Evolutionary conservation across 345 rosid species (phyloP), one percentile per base, ranked within the genome.

Genomic region (Pugionium dolabratum): DNA sequence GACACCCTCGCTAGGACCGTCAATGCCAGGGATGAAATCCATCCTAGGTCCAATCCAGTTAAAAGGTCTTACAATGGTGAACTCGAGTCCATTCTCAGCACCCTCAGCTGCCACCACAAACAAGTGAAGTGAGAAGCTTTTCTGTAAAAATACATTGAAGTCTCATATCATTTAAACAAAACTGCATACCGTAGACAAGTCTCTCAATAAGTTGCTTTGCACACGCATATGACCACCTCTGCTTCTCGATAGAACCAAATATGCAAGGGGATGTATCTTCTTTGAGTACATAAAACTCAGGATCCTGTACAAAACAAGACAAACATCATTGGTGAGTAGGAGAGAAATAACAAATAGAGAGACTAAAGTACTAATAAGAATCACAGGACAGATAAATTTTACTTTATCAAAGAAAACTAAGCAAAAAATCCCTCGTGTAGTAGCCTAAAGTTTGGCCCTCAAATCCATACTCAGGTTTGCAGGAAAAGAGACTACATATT

Each of bases 1-100:
- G 65, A 94, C 99, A 58, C 99, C 99, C 86, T 94, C 99, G 70
- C 97, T 91, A 31, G 99, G 99, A 66, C 99, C 99, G 74, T 94
- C 99, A 78, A 94, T 82, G 49, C 99, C 99, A 26, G 97, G 99
- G 70, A 91, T 94, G 78, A 94, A 94, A 78, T 94, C 99, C 99
- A 94, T 94, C 81, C 99, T 85, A 26, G 99, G 97, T 77, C 99
- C 99, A 84, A 94, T 94, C 99, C 99, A 94, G 87, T 94, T 94
- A 54, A 94, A 94, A 30, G 99, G 99, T 62, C 99, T 87, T 70
- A 94, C 99, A 69, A 94, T 91, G 62, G 96, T 94, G 85, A 94
- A 94, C 75, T 88, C 80, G 1, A 94, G 94, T 42, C 79, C 93
- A 65, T 91, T 94, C 82, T 94, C 99, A 4, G 97, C 99, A 66